phyloP scores from a whole-genome alignment of 1,139 yeast species.

The Debaryomyces udenii region DNA sequence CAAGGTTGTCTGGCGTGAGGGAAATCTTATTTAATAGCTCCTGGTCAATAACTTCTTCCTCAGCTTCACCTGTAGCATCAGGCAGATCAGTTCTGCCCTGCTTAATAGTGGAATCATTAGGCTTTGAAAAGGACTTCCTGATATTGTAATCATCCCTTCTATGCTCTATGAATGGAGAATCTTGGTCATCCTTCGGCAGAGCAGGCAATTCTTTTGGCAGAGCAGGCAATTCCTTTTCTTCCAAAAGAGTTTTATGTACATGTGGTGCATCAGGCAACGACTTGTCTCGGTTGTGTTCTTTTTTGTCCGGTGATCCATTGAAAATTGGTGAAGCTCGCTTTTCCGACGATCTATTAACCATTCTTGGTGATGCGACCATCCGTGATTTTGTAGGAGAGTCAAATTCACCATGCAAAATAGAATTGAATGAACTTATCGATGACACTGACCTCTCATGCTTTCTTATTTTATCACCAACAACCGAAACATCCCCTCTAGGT shows the following conservation, averaged over 20 bases:
- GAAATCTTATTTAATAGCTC: too few species aligned
- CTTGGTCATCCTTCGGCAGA: not conserved
- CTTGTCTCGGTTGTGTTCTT: not conserved
- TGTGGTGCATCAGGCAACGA: not conserved
- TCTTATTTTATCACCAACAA: slow-evolving; percentile 24
- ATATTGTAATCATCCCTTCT: too few species aligned
- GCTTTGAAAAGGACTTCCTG: too few species aligned
- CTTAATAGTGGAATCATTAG: too few species aligned
- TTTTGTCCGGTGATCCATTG: not conserved
- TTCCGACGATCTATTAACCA: not conserved
- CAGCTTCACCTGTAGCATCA: too few species aligned
- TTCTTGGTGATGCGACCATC: slow-evolving; percentile 5
- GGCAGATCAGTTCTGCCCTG: too few species aligned
- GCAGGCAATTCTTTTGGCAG: not conserved
- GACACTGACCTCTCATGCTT: slow-evolving; percentile 28
- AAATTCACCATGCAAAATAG: slow-evolving; percentile 16
- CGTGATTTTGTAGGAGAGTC: slow-evolving; percentile 5
- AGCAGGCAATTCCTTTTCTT: not conserved
- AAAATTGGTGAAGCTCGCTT: too few species aligned
- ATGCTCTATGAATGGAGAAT: not conserved
- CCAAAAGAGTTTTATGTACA: not conserved
- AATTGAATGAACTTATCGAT: slow-evolving; percentile 29
- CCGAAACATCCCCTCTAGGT: slow-evolving; percentile 37
- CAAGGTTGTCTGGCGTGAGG: too few species aligned
- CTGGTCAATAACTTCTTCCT: too few species aligned